Conservation (phyloP, 306 rosid species). For the Rosa lucieae region DNA sequence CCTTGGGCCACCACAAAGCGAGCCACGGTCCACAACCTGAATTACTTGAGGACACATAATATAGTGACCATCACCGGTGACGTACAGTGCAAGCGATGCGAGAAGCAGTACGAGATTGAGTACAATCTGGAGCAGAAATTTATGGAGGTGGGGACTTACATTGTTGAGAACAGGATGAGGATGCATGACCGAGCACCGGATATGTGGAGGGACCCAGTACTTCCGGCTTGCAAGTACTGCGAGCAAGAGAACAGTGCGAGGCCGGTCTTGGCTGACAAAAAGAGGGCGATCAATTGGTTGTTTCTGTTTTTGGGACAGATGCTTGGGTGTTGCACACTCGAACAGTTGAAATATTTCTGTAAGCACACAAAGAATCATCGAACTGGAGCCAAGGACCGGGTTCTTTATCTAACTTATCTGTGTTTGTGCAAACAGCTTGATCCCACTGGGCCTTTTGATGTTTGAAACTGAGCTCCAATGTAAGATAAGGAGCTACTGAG, state of each 20-base stretch:
- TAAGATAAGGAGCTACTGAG: no score
- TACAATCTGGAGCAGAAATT: slow-evolving; percentile 20
- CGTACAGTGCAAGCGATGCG: slow-evolving; percentile 46
- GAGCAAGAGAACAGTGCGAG: slow-evolving; percentile 26
- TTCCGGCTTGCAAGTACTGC: slow-evolving; percentile 37
- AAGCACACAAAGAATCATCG: slow-evolving; percentile 45
- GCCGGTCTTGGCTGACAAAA: slow-evolving; percentile 32
- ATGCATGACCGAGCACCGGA: slow-evolving; percentile 48
- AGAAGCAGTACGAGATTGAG: slow-evolving; percentile 5
- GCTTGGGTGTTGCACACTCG: slow-evolving; percentile 48
- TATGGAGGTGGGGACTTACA: not conserved
- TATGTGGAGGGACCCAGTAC: slow-evolving; percentile 37
- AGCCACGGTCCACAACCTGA: slow-evolving; percentile 21
- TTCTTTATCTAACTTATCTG: slow-evolving; percentile 48
- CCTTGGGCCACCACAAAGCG: slow-evolving; percentile 50
- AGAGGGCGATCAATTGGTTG: slow-evolving; percentile 56
- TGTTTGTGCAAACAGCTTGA: slow-evolving; percentile 45
- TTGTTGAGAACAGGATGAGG: not conserved
- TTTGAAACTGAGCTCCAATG: not conserved
- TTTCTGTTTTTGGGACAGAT: slow-evolving; percentile 53
- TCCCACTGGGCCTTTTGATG: slow-evolving; percentile 29
- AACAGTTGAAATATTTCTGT: slow-evolving; percentile 56
- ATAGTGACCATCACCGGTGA: slow-evolving; percentile 28
- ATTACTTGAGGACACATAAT: not conserved
- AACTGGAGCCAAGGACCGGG: slow-evolving; percentile 58